Base-by-base conservation (phyloP, 148 eudicot genomes). In the Silene conica region DNA sequence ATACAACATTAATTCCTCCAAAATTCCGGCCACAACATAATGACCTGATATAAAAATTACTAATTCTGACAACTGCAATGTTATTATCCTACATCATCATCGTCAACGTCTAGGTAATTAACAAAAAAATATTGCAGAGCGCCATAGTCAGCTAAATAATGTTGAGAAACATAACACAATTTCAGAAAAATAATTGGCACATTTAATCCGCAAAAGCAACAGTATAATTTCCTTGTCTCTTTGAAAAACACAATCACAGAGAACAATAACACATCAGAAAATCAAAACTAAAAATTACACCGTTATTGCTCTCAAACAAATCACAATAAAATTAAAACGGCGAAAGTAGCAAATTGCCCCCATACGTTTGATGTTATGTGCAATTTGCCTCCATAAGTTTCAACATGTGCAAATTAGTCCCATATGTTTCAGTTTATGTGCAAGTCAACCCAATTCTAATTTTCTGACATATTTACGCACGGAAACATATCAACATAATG, bases 41-140 rank as follows among this genome's bases (percentile, higher is more conserved):
- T 46, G 28, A 68, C 34, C 71, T 68, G 18, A 25, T 8, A 5
- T 25, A 25, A 26, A 69, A 69, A 19, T 45, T 67, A 11, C 50
- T 67, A 67, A 41, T 67, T 43, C 31, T 67, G 43, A 67, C 26
- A 67, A 67, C 11, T 52, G 34, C 72, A 5, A 19, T 52, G 26
- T 21, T 68, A 52, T 41, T 28, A 63, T 48, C 23, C 22, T 46
- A 46, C 41, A 10, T 21, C 31, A 16, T 63, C 16, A 45, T 14
- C 8, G 23, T 45, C 55, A 63, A 61, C 26, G 10, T 46, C 59
- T 46, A 73, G 63, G 4, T 63, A 15, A 61, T 61, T 45, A 23
- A 8, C 52, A 31, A 62, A 73, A 38, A 12, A 7, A 19, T 3
- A 19, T 8, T 3, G 20, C 21, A 5, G 6, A 31, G 15, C 19